Evolutionary conservation across 2,329 filamentous ascomycete genomes (phyloP).

Genomic region (Bertia moriformis): DNA sequence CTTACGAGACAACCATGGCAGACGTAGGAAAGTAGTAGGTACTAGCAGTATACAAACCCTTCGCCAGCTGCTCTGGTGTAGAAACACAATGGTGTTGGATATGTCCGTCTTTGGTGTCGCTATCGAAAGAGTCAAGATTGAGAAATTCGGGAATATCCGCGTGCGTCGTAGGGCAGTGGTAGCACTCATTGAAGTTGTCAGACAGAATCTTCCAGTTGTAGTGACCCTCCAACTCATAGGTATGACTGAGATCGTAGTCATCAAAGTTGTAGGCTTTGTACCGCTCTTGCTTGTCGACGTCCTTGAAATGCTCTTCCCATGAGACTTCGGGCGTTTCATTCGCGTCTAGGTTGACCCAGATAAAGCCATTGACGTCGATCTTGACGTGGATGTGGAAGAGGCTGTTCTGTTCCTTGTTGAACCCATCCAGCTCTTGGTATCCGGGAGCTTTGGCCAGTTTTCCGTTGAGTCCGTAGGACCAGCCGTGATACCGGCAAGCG

Average conservation of each 20-base stretch:
- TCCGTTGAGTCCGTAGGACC: conserved; percentile 30
- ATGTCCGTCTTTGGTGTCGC: conserved; percentile 1
- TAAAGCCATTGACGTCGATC: conserved; percentile 21
- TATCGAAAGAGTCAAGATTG: conserved; percentile 13
- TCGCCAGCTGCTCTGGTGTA: conserved; percentile 1
- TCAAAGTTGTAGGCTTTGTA: conserved; percentile 17
- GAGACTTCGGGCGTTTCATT: conserved; percentile 13
- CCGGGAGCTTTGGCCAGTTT: conserved; percentile 30
- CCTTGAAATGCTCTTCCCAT: conserved; percentile 22
- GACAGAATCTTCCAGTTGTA: conserved; percentile 28
- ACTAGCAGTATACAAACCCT: conserved; percentile 1
- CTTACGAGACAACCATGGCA: conserved; percentile 2
- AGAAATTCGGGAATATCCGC: conserved; percentile 26
- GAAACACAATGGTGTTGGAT: conserved; percentile 1
- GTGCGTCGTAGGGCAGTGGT: conserved; percentile 30
- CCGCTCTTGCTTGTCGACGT: conserved; percentile 15
- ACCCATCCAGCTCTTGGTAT: conserved; percentile 26
- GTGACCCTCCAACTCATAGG: conserved; percentile 19
- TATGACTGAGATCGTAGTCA: conserved; percentile 24
- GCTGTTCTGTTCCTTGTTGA: conserved; percentile 25
- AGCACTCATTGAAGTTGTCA: conserved; percentile 36
- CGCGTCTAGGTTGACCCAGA: conserved; percentile 26
- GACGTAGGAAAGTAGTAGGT: conserved; percentile 2
- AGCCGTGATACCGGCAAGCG: conserved; percentile 31
- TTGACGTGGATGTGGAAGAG: conserved; percentile 24